phyloP scores from a whole-genome alignment of 108 stramenopile species.

The Fistulifera solaris region DNA sequence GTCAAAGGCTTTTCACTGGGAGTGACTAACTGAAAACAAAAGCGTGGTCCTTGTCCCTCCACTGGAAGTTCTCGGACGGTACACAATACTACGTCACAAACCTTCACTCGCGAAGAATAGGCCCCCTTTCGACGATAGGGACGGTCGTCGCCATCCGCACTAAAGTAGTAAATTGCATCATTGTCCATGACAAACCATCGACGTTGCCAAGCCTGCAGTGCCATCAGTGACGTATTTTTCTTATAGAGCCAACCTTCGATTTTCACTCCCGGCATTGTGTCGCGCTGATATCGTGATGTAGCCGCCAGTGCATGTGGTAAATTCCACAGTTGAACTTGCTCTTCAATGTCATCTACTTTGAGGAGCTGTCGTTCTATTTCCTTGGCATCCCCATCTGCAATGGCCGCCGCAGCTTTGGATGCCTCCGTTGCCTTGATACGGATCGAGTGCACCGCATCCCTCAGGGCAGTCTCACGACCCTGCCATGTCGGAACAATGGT shows the following conservation, averaged over 20 bases:
- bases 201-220: conserved; percentile 60
- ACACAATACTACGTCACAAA: conserved; percentile 88
- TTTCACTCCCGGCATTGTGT: conserved; percentile 61
- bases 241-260: conserved; percentile 87
- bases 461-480: conserved; percentile 48
- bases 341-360: conserved; percentile 62
- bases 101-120: conserved; percentile 63
- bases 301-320: conserved; percentile 51
- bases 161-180: conserved; percentile 72
- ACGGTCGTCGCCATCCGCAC: conserved; percentile 33
- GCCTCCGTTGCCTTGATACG: conserved; percentile 38
- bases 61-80: conserved; percentile 75
- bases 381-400: conserved; percentile 45
- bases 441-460: conserved; percentile 41
- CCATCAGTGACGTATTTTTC: conserved; percentile 53
- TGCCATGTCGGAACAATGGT: conserved; percentile 55
- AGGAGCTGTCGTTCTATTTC: conserved; percentile 41
- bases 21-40: conserved; percentile 88
- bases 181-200: conserved; percentile 86
- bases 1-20: conserved; percentile 78
- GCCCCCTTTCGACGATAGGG: conserved; percentile 13
- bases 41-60: conserved; percentile 50
- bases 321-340: conserved; percentile 65
- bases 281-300: conserved; percentile 60
- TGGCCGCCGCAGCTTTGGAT: conserved; percentile 37